A percentile compares a stretch with the other conserved stretches of the same genome.
phyloP scores from a whole-genome alignment of 202 grass and related monocot genomes.

The Cymbopogon flexuosus region DNA sequence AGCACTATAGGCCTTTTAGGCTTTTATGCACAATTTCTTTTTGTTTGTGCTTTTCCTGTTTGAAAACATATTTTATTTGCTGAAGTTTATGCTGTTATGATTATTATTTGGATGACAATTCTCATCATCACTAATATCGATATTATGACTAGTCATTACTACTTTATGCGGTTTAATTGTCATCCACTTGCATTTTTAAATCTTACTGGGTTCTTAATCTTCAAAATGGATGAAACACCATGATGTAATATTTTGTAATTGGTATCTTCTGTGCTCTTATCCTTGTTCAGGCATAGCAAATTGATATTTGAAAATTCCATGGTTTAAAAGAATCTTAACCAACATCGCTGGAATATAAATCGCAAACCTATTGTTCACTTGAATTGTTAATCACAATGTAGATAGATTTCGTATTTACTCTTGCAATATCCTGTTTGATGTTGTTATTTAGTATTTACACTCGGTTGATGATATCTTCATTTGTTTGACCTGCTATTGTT shows the following conservation, averaged over 20 bases:
- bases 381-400: not conserved
- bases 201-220: too few relatives aligned
- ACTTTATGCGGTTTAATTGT: too few relatives aligned
- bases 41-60: not conserved
- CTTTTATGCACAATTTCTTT: not conserved
- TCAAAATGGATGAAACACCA: too few relatives aligned
- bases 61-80: not conserved
- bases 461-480: not conserved
- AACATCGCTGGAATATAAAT: not conserved
- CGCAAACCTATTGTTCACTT: not conserved
- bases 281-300: not conserved
- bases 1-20: not conserved
- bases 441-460: not conserved
- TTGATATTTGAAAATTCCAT: not conserved
- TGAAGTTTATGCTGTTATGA: not conserved
- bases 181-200: too few relatives aligned
- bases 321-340: not conserved
- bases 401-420: not conserved
- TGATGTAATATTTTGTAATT: too few relatives aligned
- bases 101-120: not conserved
- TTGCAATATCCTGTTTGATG: constrained; percentile 18
- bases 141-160: too few relatives aligned
- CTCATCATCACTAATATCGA: too few relatives aligned
- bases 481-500: not conserved
- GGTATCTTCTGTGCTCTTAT: not conserved